Base-by-base conservation (phyloP, 345 rosid genomes). In the Syzygium aqueum region DNA sequence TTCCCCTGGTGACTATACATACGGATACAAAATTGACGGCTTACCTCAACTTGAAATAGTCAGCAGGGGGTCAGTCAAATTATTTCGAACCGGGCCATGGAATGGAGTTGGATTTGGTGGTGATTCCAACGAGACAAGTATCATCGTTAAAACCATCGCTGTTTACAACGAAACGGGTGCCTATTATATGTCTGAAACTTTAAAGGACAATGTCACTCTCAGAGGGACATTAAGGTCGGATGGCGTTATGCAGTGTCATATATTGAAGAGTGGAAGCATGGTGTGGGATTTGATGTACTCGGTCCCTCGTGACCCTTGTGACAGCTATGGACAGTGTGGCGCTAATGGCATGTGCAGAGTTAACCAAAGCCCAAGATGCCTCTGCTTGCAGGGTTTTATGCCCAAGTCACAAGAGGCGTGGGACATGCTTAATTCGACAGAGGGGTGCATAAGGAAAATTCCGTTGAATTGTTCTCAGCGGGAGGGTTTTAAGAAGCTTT, bases 361-460 rank as follows among this genome's bases (percentile, higher is more conserved):
- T 1, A 51, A 33, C 46, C 9, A 54, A 22, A 25, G 37, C 37
- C 14, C 51, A 9, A 85, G 86, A 30, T 61, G 90, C 87, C 30
- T 77, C 28, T 93, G 95, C 84, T 56, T 89, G 61, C 53, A 87
- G 23, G 93, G 94, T 6, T 93, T 92, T 53, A n/a, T 53, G 52
- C 90, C 94, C 14, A 88, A 19, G 50, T 89, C 89, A 28, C 87
- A 22, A 19, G 83, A 88, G 8, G 88, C 87, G 16, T 91, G 93
- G 94, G 80, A 61, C 51, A n/a, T 85, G 25, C 8, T 87, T 65
- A 91, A 91, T 86, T 88, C 84, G 86, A 14, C 86, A 25, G 28
- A 6, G 7, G 90, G 89, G 13, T 90, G 91, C 77, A 50, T 37
- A 19, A 40, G 87, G 52, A 86, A 10, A 53, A 3, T 23, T 15